Percentiles rank a stretch among this genome's conserved stretches.
Conservation (phyloP, 2,329 filamentous ascomycete species). For the Paecilomyces sp. region DNA sequence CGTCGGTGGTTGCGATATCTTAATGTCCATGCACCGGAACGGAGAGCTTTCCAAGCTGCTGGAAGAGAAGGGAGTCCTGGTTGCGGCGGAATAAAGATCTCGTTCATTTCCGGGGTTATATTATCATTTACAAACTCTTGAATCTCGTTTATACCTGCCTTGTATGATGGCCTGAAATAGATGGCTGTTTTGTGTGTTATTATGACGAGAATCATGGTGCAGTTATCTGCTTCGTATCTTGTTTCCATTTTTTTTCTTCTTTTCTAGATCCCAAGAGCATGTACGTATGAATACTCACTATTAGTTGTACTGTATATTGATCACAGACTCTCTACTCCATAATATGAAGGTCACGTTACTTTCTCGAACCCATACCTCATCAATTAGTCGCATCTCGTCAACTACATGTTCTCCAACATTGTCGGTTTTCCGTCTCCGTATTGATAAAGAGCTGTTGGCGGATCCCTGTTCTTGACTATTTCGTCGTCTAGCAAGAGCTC, state of each 20-base stretch:
- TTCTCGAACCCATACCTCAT: background rate
- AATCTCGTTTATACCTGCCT: background rate
- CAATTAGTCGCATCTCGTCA: background rate
- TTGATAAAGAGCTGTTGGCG: background rate
- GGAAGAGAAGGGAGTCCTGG: conserved; percentile 84
- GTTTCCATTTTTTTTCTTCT: background rate
- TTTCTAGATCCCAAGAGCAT: background rate
- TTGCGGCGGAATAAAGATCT: conserved; percentile 46
- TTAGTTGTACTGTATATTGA: background rate
- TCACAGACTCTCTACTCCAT: background rate
- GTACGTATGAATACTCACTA: background rate
- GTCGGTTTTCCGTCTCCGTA: background rate
- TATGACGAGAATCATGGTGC: background rate
- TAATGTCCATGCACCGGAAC: conserved; percentile 95
- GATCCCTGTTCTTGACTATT: background rate
- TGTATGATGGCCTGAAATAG: background rate
- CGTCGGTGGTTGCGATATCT: conserved; percentile 92
- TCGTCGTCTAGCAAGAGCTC: background rate
- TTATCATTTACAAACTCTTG: background rate
- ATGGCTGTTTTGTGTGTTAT: background rate
- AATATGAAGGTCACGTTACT: background rate
- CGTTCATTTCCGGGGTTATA: conserved; percentile 4
- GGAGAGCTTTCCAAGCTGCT: conserved; percentile 87
- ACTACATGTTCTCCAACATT: too few relatives aligned
- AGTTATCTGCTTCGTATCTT: background rate